Evolutionary conservation across 2,329 filamentous ascomycete genomes (phyloP), one percentile per base, ranked within the genome.

Genomic region (Trichoderma guizhouense): DNA sequence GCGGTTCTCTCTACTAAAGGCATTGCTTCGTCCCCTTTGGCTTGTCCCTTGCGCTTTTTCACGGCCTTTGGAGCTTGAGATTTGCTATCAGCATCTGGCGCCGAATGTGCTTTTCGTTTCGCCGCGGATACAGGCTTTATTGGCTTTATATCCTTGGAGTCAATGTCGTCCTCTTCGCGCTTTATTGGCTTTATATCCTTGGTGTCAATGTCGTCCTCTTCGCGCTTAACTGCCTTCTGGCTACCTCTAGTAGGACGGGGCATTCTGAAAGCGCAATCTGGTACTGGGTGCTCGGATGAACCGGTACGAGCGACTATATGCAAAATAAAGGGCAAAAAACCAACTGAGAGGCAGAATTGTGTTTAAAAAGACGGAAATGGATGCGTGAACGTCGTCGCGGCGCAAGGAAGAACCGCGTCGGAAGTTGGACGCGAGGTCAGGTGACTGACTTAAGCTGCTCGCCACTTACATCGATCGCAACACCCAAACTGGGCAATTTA

Each of bases 1-100:
- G 86, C 82, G 0, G 94, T 95, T 43, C 96, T 88, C 30, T 86
- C 83, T 24, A 90, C 91, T 2, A 97, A 81, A 0, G 93, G 90
- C 85, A 89, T 89, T 30, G 36, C 66, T 53, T 76, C 76, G 32
- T 84, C 83, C 28, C 79, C 78, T 61, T 83, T 81, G 8, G 75
- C 74, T 69, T 83, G 76, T n/a, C 78, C 76, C 75, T 73, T 78
- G 64, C 73, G 77, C 55, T 77, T 76, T 53, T 72, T 70, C 26
- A 51, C 61, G 11, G 55, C 24, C 43, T 72, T 71, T 9, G 71
- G 30, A 18, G 15, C 28, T 64, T 57, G 51, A 12, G 26, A 3
- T 4, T 57, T 53, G 9, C 57, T 43, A 28, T 63, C 64, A 12
- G 3, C n/a, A 7, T 64, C 60, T 12, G 58, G 34, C 18, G 63